Conservation (phyloP, 1,284 basidiomycete species). For the Naganishia sp. region DNA sequence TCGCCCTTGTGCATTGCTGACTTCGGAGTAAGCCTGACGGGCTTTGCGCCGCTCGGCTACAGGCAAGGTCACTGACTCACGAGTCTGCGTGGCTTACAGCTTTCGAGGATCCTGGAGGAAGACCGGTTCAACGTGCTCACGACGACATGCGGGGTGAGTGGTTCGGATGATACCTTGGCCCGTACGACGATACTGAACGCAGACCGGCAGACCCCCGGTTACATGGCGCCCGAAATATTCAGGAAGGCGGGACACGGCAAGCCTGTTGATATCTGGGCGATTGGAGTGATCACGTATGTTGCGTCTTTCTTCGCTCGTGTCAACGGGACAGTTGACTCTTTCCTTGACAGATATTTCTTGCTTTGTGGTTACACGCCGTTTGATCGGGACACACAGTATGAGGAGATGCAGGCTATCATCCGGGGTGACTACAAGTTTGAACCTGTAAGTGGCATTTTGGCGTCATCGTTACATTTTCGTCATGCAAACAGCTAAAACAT, state of each 20-base stretch:
- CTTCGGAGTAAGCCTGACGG: slow-evolving; percentile 72
- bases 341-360: slow-evolving; percentile 67
- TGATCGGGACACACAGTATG: slow-evolving; percentile 81
- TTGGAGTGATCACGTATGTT: slow-evolving; percentile 79
- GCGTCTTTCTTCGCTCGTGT: not conserved
- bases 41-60: slow-evolving; percentile 35
- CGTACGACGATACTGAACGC: not conserved
- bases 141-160: slow-evolving; percentile 76
- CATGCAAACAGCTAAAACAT: no score
- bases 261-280: slow-evolving; percentile 96
- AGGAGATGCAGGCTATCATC: slow-evolving; percentile 91
- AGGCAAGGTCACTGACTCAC: no score
- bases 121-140: slow-evolving; percentile 84
- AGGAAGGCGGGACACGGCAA: slow-evolving; percentile 92
- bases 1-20: slow-evolving; percentile 97
- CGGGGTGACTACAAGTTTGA: slow-evolving; percentile 89
- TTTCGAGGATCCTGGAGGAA: slow-evolving; percentile 77
- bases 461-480: not conserved
- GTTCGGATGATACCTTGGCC: no score
- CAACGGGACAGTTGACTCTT: slow-evolving; percentile 29
- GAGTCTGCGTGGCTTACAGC: slow-evolving; percentile 26
- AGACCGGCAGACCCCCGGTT: slow-evolving; percentile 52
- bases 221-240: slow-evolving; percentile 99
- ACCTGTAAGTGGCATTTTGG: slow-evolving; percentile 55
- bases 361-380: slow-evolving; percentile 94